These are phyloP conservation scores for Phylloporus sp. DNA, from an alignment of 768 basidiomycete genomes.

Conservation along the genomic window DNA sequence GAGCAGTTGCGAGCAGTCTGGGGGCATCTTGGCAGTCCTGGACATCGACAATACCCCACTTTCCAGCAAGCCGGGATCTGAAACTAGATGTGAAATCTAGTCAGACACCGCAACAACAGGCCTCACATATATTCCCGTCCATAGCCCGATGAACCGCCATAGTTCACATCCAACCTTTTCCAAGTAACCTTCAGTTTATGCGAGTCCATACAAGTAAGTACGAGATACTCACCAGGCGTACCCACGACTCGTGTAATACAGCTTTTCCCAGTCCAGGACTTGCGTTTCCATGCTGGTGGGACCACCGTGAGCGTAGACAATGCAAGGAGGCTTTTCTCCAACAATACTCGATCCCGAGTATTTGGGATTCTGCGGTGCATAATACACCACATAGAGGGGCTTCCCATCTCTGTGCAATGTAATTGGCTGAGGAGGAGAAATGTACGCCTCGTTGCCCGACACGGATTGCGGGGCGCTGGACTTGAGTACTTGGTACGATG, in stretches of 20 bases:
- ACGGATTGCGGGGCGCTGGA: conserved; percentile 20
- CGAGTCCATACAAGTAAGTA: too few relatives aligned
- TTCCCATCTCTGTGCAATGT: conserved; percentile 36
- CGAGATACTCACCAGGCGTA: conserved; percentile 58
- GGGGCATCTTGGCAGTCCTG: conserved; percentile 60
- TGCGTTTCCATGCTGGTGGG: conserved; percentile 52
- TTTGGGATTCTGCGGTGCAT: conserved; percentile 61
- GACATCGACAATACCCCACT: conserved; percentile 77
- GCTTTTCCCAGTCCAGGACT: conserved; percentile 48
- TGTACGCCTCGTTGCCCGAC: conserved; percentile 20
- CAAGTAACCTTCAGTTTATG: not conserved
- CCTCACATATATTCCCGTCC: conserved; percentile 60
- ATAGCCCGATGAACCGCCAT: conserved; percentile 72
- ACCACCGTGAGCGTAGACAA: conserved; percentile 67
- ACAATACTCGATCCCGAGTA: conserved; percentile 45
- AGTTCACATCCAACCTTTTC: conserved; percentile 67
- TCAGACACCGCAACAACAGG: not conserved
- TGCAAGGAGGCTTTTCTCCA: conserved; percentile 63
- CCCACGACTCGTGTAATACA: conserved; percentile 68
- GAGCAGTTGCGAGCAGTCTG: conserved; percentile 40
- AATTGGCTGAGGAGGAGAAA: conserved; percentile 50
- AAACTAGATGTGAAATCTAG: conserved; percentile 7
- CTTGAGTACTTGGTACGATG: conserved; percentile 20
- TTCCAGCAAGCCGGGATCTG: conserved; percentile 48
- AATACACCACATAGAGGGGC: conserved; percentile 60